Evolutionary conservation across 768 basidiomycete species (phyloP).

Genomic region (Mycena kentingensis): DNA sequence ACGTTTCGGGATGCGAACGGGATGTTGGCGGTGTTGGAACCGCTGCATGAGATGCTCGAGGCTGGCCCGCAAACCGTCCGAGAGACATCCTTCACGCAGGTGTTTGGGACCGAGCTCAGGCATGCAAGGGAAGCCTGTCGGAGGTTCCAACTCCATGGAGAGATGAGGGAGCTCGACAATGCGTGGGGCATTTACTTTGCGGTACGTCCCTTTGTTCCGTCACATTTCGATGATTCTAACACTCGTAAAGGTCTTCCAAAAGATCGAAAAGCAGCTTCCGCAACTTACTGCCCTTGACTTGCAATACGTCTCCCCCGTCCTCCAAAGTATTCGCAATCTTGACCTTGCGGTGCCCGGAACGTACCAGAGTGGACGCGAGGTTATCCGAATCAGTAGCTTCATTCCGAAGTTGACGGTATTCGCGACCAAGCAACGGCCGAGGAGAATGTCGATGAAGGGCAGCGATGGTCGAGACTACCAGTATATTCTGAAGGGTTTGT

Average conservation of each 20-base stretch:
- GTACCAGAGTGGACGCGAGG: slow-evolving; percentile 84
- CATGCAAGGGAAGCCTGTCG: slow-evolving; percentile 92
- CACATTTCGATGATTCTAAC: background rate
- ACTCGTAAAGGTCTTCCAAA: slow-evolving; percentile 79
- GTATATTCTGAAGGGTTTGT: slow-evolving; percentile 83
- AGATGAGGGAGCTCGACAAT: slow-evolving; percentile 87
- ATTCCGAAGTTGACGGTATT: slow-evolving; percentile 90
- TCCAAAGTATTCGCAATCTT: slow-evolving; percentile 87
- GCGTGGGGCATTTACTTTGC: slow-evolving; percentile 99
- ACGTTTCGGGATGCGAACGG: slow-evolving; percentile 94
- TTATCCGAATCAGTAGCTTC: slow-evolving; percentile 84
- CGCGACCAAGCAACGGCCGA: slow-evolving; percentile 93
- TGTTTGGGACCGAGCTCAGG: slow-evolving; percentile 87
- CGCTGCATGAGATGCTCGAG: slow-evolving; percentile 93
- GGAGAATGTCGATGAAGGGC: slow-evolving; percentile 83
- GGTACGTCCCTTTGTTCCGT: slow-evolving; percentile 43
- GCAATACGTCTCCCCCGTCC: slow-evolving; percentile 94
- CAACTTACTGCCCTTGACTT: slow-evolving; percentile 88
- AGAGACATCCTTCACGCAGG: slow-evolving; percentile 93
- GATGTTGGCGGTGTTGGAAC: slow-evolving; percentile 93
- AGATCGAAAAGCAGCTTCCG: slow-evolving; percentile 96
- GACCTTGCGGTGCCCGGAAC: slow-evolving; percentile 96
- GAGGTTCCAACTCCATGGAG: slow-evolving; percentile 83
- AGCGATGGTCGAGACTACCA: slow-evolving; percentile 93
- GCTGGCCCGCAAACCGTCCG: slow-evolving; percentile 90